phyloP scores from a whole-genome alignment of 257 asterid genomes.

The Solanum peruvianum region DNA sequence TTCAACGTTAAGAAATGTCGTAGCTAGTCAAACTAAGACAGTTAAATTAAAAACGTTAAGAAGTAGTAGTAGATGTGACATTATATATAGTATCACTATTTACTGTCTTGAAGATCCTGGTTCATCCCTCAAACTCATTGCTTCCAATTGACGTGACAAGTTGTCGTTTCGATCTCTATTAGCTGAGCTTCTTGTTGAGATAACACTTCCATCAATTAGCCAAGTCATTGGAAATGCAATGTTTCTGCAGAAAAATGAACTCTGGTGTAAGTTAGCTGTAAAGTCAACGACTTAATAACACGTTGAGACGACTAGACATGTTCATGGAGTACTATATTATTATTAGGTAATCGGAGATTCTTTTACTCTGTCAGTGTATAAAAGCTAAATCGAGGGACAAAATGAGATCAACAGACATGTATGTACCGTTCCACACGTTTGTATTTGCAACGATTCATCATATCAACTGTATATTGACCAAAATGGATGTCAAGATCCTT shows the following conservation, averaged over 20 bases:
- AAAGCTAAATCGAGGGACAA: background rate
- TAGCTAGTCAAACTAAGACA: background rate
- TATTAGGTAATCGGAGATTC: background rate
- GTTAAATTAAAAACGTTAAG: background rate
- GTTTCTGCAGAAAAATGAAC: conserved; percentile 6
- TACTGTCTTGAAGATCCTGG: background rate
- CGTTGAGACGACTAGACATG: background rate
- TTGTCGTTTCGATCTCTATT: background rate
- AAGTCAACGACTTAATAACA: background rate
- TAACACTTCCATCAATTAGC: background rate
- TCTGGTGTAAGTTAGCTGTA: background rate
- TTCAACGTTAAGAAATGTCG: no score
- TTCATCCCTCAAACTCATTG: background rate
- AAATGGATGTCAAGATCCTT: background rate
- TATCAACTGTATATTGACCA: conserved; percentile 4
- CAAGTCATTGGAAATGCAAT: conserved; percentile 12
- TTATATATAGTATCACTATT: background rate
- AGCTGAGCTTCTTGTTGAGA: background rate
- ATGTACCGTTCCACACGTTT: conserved; percentile 11
- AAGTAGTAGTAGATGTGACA: background rate
- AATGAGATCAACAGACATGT: background rate
- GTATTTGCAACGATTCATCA: conserved; percentile 2
- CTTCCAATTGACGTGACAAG: background rate
- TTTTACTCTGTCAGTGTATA: background rate
- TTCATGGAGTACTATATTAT: background rate